A percentile compares a stretch with the other conserved stretches of the same genome.
phyloP scores from a whole-genome alignment of 2,329 filamentous ascomycete species.

The Tetracladium maxilliforme region DNA sequence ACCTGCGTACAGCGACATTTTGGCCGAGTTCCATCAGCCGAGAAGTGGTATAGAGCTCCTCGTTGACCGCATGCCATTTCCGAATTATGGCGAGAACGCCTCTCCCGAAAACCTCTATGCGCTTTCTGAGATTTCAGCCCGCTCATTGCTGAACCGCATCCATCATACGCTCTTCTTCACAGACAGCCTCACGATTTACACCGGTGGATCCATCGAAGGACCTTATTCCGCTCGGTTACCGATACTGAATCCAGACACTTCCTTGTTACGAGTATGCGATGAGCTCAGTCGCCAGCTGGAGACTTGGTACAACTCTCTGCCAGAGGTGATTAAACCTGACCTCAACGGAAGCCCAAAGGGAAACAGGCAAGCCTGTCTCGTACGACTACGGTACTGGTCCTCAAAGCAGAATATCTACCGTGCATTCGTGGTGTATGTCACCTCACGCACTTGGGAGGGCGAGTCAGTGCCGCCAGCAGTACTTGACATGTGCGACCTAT shows the following conservation, averaged over 20 bases:
- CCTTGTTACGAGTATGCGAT: conserved; percentile 7
- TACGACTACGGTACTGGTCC: conserved; percentile 1
- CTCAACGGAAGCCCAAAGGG: conserved; percentile 1
- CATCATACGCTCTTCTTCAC: conserved; percentile 10
- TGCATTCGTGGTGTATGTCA: conserved; percentile 1
- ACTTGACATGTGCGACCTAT: conserved; percentile 1
- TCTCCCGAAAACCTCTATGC: conserved; percentile 7
- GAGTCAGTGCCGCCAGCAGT: background rate
- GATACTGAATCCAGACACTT: conserved; percentile 3
- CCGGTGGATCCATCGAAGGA: background rate
- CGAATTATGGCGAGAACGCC: conserved; percentile 7
- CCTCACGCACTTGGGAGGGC: background rate
- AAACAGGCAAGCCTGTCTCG: background rate
- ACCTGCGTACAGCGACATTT: conserved; percentile 6
- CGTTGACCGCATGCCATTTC: conserved; percentile 11
- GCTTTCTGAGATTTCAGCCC: conserved; percentile 9
- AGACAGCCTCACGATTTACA: conserved; percentile 4
- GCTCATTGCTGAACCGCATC: conserved; percentile 11
- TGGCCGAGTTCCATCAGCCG: conserved; percentile 11
- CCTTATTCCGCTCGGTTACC: background rate
- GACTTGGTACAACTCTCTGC: conserved; percentile 11
- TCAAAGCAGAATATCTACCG: conserved; percentile 1
- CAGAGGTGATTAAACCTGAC: conserved; percentile 10
- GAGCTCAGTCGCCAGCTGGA: conserved; percentile 11
- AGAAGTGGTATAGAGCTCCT: conserved; percentile 11